Evolutionary conservation across 2,329 filamentous ascomycete genomes (phyloP), one percentile per base, ranked within the genome.

Genomic region (Aureobasidium sp.): DNA sequence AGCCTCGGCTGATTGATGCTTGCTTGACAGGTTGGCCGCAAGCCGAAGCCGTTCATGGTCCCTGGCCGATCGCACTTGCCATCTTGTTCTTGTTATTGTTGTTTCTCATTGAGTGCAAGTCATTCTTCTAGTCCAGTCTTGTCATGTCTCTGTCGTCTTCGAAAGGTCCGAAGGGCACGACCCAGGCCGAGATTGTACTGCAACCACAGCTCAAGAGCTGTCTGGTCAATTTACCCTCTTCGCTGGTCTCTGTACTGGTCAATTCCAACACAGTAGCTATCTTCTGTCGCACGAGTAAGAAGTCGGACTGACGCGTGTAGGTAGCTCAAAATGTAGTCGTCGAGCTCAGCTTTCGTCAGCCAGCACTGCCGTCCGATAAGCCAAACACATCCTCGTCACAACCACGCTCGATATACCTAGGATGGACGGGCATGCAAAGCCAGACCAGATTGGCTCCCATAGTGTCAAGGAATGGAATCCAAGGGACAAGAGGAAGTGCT

Each of bases 361-460:
- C 84, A 46, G 73, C 81, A 44, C 78, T 82, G 26, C 73, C 83
- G 13, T 69, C 68, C 47, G 68, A 71, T 15, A 76, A 77, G 60
- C 63, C 68, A 12, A 73, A 74, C 64, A 70, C 74, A 20, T 32
- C 46, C 61, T 69, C 70, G 59, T 84, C 85, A 68, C 84, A 82
- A 70, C 37, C 52, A 39, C 63, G 61, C 43, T 95, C 90, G 52
- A 81, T 95, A 69, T 99, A 89, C 73, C 81, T 96, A 64, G 94
- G 94, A 73, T 99, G 94, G 94, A 97, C 94, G 12, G 94, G 94
- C 69, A 95, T 99, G 90, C 89, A 92, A 67, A 97, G 92, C 79
- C 95, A 92, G 81, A 86, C 90, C 71, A 89, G 86, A 73, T 78
- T 89, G 67, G 84, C 87, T 13, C 84, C 90, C 0, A 82, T 92